Evolutionary conservation across 192 early-diverging fungal genomes (phyloP).

Genomic region (Backusella sp.): DNA sequence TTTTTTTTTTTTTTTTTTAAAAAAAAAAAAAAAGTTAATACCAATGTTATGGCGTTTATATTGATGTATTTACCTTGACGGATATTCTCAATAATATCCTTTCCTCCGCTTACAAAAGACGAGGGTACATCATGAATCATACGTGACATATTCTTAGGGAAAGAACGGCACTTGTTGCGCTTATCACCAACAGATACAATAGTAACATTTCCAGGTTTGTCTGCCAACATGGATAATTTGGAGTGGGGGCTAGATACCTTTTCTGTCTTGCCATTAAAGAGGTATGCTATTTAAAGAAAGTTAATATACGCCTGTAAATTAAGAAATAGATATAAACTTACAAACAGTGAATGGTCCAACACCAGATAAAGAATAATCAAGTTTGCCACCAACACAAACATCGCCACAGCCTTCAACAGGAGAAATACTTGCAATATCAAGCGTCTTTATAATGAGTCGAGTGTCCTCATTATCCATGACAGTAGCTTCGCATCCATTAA

Average conservation of each 20-base stretch:
- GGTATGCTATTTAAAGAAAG: conserved; percentile 22
- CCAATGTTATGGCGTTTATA: neutral
- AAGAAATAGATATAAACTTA: conserved; percentile 14
- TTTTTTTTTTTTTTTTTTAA: neutral
- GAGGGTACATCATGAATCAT: conserved; percentile 41
- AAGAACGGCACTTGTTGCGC: conserved; percentile 40
- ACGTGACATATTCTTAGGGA: conserved; percentile 36
- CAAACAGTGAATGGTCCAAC: conserved; percentile 33
- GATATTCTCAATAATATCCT: conserved; percentile 44
- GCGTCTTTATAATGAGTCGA: conserved; percentile 14
- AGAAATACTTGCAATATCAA: conserved; percentile 35
- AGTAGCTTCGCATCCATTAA: conserved; percentile 29
- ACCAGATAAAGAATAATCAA: conserved; percentile 33
- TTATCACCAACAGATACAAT: conserved; percentile 45
- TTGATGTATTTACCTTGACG: conserved; percentile 29
- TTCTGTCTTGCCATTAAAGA: conserved; percentile 31
- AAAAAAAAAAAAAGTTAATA: neutral
- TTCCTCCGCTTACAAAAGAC: conserved; percentile 39
- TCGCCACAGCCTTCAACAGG: conserved; percentile 20
- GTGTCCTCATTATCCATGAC: conserved; percentile 13
- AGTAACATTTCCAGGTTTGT: conserved; percentile 48
- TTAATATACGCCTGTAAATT: neutral
- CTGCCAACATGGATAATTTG: conserved; percentile 34
- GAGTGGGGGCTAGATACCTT: conserved; percentile 23
- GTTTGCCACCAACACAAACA: conserved; percentile 44